These are phyloP conservation scores for Allodekkera sacchari DNA, from an alignment of 805 yeast genomes.

Conservation along the genomic window DNA sequence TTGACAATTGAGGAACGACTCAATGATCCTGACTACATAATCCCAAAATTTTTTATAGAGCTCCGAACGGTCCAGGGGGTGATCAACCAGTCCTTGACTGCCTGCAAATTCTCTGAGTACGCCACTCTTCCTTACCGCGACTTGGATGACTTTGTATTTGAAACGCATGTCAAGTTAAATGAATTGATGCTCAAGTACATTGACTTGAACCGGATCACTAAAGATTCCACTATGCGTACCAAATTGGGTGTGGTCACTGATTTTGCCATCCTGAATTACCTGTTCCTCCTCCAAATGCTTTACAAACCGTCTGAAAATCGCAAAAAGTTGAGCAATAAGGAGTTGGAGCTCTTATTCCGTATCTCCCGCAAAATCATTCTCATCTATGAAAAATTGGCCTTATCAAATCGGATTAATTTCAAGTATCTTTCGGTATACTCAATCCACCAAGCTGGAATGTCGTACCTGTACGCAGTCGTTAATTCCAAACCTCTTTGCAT, in stretches of 20 bases:
- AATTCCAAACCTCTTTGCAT: constrained; percentile 7
- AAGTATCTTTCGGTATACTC: constrained; percentile 12
- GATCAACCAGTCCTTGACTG: constrained; percentile 9
- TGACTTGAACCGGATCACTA: constrained; percentile 1
- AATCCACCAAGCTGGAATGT: constrained; percentile 12
- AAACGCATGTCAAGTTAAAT: constrained; percentile 12
- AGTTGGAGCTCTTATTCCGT: constrained; percentile 8
- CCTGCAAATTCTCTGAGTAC: constrained; percentile 4
- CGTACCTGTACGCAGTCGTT: constrained; percentile 9
- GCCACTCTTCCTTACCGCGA: too few species aligned
- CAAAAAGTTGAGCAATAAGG: constrained; percentile 5
- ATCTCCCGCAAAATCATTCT: constrained; percentile 7
- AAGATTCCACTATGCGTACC: neutral
- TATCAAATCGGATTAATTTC: constrained; percentile 8
- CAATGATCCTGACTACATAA: constrained; percentile 3
- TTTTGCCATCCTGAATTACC: constrained; percentile 7
- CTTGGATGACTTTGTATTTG: too few species aligned
- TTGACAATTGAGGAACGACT: constrained; percentile 1
- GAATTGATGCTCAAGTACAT: constrained; percentile 5
- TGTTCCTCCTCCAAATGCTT: constrained; percentile 7
- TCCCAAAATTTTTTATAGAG: constrained; percentile 9
- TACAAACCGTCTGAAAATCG: constrained; percentile 10
- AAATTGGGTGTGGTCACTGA: constrained; percentile 2
- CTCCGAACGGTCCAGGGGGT: constrained; percentile 10
- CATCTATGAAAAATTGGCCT: constrained; percentile 6